Conservation (phyloP, 306 rosid genomes). For the Trichosanthes cucumerina region DNA sequence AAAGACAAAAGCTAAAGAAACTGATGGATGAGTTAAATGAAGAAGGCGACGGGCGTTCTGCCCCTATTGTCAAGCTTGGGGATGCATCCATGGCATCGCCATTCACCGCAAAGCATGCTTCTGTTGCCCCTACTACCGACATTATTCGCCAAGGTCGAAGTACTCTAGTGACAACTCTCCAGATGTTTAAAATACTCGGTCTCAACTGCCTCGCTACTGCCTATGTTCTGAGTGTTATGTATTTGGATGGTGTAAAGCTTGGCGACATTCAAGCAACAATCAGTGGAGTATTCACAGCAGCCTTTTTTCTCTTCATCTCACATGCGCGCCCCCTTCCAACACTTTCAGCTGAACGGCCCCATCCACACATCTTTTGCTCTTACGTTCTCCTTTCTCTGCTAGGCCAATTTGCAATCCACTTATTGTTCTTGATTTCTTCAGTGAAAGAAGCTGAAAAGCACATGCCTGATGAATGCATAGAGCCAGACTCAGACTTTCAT, state of each 20-base stretch:
- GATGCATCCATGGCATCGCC: slow-evolving; percentile 99
- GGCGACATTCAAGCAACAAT: slow-evolving; percentile 97
- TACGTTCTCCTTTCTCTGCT: slow-evolving; percentile 82
- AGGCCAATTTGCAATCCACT: slow-evolving; percentile 85
- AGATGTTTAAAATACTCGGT: slow-evolving; percentile 97
- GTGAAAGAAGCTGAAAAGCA: slow-evolving; percentile 82
- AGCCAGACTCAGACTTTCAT: slow-evolving; percentile 84
- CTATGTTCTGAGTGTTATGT: slow-evolving; percentile 96
- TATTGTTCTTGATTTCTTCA: slow-evolving; percentile 62
- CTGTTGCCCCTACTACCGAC: slow-evolving; percentile 85
- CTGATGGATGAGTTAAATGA: slow-evolving; percentile 88
- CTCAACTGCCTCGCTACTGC: slow-evolving; percentile 99
- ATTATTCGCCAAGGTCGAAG: slow-evolving; percentile 99
- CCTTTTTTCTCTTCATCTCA: slow-evolving; percentile 94
- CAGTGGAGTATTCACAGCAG: slow-evolving; percentile 95
- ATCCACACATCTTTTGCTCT: slow-evolving; percentile 73
- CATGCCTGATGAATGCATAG: slow-evolving; percentile 97
- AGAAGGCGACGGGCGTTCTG: slow-evolving; percentile 83
- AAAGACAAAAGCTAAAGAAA: slow-evolving; percentile 80
- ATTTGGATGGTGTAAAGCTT: slow-evolving; percentile 93
- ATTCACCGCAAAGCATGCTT: slow-evolving; percentile 97
- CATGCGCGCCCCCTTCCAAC: slow-evolving; percentile 92
- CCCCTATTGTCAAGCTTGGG: slow-evolving; percentile 89
- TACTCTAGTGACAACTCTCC: slow-evolving; percentile 94
- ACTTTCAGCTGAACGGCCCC: slow-evolving; percentile 87